phyloP scores from a whole-genome alignment of 78 protist species.

The Dictyostelium intermedium region DNA sequence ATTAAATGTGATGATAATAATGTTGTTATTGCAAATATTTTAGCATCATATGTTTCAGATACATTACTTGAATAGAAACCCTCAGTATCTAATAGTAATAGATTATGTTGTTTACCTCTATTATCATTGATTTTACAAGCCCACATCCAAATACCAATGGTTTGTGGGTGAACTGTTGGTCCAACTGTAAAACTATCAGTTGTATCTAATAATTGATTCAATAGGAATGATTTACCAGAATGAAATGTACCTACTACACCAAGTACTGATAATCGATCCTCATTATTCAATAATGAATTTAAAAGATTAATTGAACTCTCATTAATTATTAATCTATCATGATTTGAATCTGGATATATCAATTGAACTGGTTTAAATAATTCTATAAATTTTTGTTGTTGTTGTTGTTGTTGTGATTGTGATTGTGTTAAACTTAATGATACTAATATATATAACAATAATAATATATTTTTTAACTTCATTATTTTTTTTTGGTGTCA shows the following conservation, averaged over 20 bases:
- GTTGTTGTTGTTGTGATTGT: background rate
- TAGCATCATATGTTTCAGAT: constrained; percentile 60
- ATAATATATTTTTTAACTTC: background rate
- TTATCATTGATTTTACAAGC: background rate
- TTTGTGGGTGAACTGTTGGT: constrained; percentile 46
- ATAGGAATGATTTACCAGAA: constrained; percentile 48
- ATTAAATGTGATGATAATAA: constrained; percentile 37
- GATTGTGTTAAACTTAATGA: background rate
- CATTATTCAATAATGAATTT: background rate
- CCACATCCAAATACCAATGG: constrained; percentile 69
- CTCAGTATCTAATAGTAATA: constrained; percentile 53
- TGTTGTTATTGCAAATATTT: constrained; percentile 71
- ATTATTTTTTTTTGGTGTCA: too few relatives aligned
- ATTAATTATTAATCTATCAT: constrained; percentile 34
- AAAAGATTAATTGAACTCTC: background rate
- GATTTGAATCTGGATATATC: constrained; percentile 43
- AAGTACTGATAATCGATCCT: constrained; percentile 13
- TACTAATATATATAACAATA: too few relatives aligned
- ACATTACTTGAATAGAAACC: constrained; percentile 66
- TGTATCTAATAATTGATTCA: constrained; percentile 47
- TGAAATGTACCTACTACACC: constrained; percentile 70
- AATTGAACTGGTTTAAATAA: constrained; percentile 35
- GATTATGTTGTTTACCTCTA: background rate
- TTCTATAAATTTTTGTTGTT: background rate
- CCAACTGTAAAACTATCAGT: constrained; percentile 59